These are phyloP conservation scores for Dichotomopilus funicola DNA, from an alignment of 2,329 filamentous ascomycete species.

Conservation along the genomic window DNA sequence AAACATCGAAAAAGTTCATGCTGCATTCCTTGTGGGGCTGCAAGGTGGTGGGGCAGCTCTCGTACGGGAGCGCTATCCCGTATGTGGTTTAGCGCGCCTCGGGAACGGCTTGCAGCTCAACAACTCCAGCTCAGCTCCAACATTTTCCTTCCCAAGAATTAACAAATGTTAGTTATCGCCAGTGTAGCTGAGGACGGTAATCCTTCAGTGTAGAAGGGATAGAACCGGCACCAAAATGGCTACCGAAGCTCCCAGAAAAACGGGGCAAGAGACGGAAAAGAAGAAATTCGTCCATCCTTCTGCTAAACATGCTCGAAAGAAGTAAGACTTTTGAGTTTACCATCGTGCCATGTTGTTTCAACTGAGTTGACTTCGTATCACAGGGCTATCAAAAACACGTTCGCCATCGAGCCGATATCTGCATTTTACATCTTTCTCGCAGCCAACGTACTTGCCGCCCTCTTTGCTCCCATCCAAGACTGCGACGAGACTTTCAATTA, in stretches of 20 bases:
- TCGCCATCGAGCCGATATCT: conserved; percentile 62
- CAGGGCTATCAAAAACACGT: conserved; percentile 45
- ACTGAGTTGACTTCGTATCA: conserved; percentile 1
- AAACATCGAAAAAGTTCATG: conserved; percentile 14
- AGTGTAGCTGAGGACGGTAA: background rate
- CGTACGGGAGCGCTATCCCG: conserved; percentile 12
- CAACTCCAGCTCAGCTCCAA: background rate
- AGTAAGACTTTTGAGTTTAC: conserved; percentile 23
- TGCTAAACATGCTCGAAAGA: conserved; percentile 47
- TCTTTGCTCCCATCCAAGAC: conserved; percentile 88
- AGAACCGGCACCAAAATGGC: conserved; percentile 14
- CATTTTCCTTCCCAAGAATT: background rate
- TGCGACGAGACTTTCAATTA: conserved; percentile 99
- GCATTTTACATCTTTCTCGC: conserved; percentile 76
- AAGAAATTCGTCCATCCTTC: conserved; percentile 42
- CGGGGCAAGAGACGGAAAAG: conserved; percentile 16
- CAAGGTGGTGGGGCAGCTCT: background rate
- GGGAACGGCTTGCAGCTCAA: conserved; percentile 2
- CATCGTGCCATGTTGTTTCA: background rate
- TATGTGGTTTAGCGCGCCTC: background rate
- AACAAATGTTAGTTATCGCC: background rate
- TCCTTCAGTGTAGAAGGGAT: background rate
- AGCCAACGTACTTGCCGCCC: conserved; percentile 67
- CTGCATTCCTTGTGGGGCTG: conserved; percentile 1
- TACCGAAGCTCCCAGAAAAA: conserved; percentile 23